Base-by-base conservation (phyloP, 2,329 filamentous ascomycete species). In the Beauveria caledonica region DNA sequence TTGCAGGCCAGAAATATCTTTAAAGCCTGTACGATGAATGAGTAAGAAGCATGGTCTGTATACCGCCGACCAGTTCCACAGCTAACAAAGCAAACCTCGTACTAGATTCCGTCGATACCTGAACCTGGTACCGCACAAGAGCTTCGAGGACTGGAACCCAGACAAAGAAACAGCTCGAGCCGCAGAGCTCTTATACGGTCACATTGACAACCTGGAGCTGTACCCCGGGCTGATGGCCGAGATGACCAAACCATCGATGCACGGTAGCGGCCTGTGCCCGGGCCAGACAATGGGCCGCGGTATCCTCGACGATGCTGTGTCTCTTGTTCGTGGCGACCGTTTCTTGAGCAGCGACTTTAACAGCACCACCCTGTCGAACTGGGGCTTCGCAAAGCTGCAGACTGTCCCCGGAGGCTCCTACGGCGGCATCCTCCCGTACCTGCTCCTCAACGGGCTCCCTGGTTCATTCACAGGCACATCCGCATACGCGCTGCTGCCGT, bases 151-250 rank as follows among this genome's bases (percentile, higher is more conserved):
- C n/a, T 42, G 33, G 36, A 54, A 40, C 33, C 36, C 51, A 5
- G 51, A 54, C 51, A 44, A 54, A 19, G 51, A 40, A 19, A 54
- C 36, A 10, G 51, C 51, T 3, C 36, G 36, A 40, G 62, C 63
- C 1, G 62, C 62, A 13, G 77, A 79, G 60, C 75, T 80, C 61
- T 73, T 86, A 9, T 86, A 86, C 68, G 76, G 79, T 23, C 76
- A 82, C 52, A 82, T 82, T 0, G 83, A 86, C 64, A 79, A 79
- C 65, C 81, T 88, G 17, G 86, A 88, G 66, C 73, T 88, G 9
- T 87, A 88, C 66, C 84, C 85, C 3, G 85, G 86, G 13, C 70
- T 87, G 1, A 78, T 86, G 55, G 75, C 79, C 17, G 82, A 85
- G 66, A 76, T 80, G 60, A 71, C 74, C 21, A 82, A 83, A 64